These are phyloP conservation scores for sorghum (Sorghum bicolor) DNA, from an alignment of 176 grass and related monocot genomes.

Conservation along the genomic window Sorghum_bicolor_NCBIv3 NC_012877.2:10109001-10109500, in stretches of 20 bases:
- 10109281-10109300: not conserved
- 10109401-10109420: not conserved
- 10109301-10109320: not conserved
- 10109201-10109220: not conserved
- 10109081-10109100: not conserved
- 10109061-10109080: no score
- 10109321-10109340: not conserved
- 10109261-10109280: not conserved
- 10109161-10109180: not conserved
- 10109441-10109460: conserved; percentile 74
- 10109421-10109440: not conserved
- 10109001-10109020: not conserved
- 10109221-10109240: not conserved
- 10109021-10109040: not conserved
- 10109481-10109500: conserved; percentile 88
- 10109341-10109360: not conserved
- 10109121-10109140: not conserved
- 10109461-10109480: conserved; percentile 63
- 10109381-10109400: not conserved
- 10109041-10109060: not conserved
- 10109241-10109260: not conserved
- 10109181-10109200: not conserved
- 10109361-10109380: not conserved
- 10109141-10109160: not conserved
- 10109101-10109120: not conserved